A percentile compares a stretch with the other conserved stretches of the same genome.
phyloP scores from a whole-genome alignment of 164 flowering plant species.

The Brasenia schreberi region DNA sequence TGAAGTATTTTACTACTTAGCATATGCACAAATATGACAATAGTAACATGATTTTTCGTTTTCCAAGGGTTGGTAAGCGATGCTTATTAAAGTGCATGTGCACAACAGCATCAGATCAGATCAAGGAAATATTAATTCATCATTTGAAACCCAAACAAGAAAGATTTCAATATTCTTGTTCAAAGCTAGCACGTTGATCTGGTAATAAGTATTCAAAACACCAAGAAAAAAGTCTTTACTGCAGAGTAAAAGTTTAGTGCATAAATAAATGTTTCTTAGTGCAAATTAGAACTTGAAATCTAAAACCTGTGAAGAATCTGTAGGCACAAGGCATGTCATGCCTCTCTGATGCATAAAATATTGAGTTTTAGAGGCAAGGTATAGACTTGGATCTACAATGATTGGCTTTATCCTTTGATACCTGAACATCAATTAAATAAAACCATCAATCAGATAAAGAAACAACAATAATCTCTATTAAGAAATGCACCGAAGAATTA shows the following conservation, averaged over 20 bases:
- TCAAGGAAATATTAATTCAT: too few species aligned
- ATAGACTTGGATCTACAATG: conserved; percentile 21
- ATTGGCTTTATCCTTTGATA: conserved; percentile 13
- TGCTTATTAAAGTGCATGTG: too few species aligned
- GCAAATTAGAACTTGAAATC: not conserved
- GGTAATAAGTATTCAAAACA: too few species aligned
- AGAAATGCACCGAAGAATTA: not conserved
- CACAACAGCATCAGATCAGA: too few species aligned
- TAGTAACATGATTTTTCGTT: too few species aligned
- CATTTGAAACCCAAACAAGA: too few species aligned
- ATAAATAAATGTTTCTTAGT: not conserved
- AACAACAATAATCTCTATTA: not conserved
- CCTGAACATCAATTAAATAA: conserved; percentile 7
- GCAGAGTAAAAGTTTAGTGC: not conserved
- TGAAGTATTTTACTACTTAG: too few species aligned
- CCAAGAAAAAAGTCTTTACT: too few species aligned
- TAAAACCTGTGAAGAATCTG: conserved; percentile 17
- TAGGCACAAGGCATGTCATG: conserved; percentile 14
- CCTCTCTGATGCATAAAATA: conserved; percentile 10
- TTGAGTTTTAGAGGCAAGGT: conserved; percentile 12
- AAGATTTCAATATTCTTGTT: too few species aligned
- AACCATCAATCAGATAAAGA: not conserved
- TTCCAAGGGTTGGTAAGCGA: too few species aligned
- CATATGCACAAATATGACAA: too few species aligned
- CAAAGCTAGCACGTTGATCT: too few species aligned